phyloP scores from a whole-genome alignment of 2,329 filamentous ascomycete species.

The Diplodia seriata region DNA sequence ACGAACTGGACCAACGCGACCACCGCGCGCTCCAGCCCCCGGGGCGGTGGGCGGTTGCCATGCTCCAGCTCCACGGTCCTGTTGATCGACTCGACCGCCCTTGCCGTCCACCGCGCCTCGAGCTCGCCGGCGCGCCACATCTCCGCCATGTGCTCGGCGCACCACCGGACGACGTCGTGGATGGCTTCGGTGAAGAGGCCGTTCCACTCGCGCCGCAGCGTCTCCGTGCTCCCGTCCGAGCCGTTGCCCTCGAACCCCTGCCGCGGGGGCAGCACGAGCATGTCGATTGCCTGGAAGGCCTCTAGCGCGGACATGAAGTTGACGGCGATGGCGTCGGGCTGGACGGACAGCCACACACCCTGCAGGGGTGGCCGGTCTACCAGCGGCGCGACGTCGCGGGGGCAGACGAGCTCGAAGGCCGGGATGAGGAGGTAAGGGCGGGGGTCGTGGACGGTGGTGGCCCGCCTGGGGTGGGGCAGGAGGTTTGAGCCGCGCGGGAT shows the following conservation, averaged over 20 bases:
- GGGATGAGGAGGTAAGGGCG: neutral
- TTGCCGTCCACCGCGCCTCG: too few relatives aligned
- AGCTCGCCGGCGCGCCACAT: neutral
- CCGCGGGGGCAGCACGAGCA: neutral
- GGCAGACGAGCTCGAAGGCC: neutral
- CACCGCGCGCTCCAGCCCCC: neutral
- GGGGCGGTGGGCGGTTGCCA: too few relatives aligned
- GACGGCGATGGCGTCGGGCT: neutral
- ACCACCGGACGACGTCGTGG: neutral
- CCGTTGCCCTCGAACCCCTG: too few relatives aligned
- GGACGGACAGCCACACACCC: neutral
- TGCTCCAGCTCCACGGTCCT: too few relatives aligned
- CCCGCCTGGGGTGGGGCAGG: neutral
- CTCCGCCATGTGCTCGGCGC: neutral
- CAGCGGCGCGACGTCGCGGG: neutral
- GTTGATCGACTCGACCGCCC: neutral
- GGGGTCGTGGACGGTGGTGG: neutral
- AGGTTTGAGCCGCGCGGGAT: neutral
- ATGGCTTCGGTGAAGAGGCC: neutral
- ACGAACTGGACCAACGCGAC: neutral
- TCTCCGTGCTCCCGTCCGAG: neutral
- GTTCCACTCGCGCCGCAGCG: neutral
- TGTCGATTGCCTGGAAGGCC: neutral
- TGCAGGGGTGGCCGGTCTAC: neutral
- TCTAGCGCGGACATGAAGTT: neutral